Evolutionary conservation across 2,329 filamentous ascomycete species (phyloP).

Genomic region (Botrytis medusae): DNA sequence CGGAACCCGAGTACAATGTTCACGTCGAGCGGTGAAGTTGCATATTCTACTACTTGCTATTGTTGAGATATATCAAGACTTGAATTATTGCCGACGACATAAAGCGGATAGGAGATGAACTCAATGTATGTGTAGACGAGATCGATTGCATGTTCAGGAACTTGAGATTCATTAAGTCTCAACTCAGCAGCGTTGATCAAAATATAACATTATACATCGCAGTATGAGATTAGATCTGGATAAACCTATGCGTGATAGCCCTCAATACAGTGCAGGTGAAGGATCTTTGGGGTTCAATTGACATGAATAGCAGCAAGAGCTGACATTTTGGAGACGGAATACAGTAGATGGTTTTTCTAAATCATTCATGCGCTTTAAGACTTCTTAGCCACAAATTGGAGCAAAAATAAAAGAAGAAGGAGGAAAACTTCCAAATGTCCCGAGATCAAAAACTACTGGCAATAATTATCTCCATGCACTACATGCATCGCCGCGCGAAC

Average conservation of each 20-base stretch:
- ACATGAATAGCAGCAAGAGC: background rate
- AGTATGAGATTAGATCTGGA: background rate
- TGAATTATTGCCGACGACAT: background rate
- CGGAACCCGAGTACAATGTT: background rate
- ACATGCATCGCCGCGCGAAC: background rate
- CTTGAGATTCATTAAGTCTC: too few relatives aligned
- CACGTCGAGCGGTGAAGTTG: background rate
- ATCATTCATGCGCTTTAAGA: background rate
- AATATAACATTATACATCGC: background rate
- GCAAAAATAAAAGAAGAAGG: background rate
- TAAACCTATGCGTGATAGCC: fast-evolving
- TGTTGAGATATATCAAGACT: too few relatives aligned
- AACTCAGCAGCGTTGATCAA: background rate
- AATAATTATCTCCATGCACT: background rate
- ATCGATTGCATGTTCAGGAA: background rate
- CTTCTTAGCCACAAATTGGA: too few relatives aligned
- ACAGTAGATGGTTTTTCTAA: background rate
- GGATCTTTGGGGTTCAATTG: background rate
- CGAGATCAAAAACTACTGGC: background rate
- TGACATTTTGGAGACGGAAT: background rate
- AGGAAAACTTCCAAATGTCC: background rate
- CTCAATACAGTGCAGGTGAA: too few relatives aligned
- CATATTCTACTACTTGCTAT: too few relatives aligned
- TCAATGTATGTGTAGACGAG: too few relatives aligned
- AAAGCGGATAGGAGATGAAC: background rate